Percentiles rank a stretch among this genome's conserved stretches.
phyloP scores from a whole-genome alignment of 495 filamentous ascomycete genomes.

The Cenococcum geophilum region DNA sequence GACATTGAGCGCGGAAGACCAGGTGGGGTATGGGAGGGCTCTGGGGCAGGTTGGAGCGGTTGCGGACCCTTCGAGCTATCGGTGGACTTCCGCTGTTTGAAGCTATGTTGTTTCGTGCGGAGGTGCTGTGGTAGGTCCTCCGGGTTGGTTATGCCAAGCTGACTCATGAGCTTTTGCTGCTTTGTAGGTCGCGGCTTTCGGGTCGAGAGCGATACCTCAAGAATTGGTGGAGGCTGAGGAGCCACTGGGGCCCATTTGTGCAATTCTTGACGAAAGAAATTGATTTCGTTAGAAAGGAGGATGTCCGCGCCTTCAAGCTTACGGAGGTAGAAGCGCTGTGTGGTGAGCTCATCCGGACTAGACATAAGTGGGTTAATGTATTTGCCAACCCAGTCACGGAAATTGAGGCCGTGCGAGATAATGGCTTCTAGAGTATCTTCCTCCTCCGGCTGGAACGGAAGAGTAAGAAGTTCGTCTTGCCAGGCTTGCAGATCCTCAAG shows the following conservation, averaged over 20 bases:
- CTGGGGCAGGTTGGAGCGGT: slow-evolving; percentile 18
- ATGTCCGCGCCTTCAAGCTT: slow-evolving; percentile 99
- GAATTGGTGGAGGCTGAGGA: slow-evolving; percentile 70
- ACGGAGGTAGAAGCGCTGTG: slow-evolving; percentile 92
- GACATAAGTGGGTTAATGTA: slow-evolving; percentile 75
- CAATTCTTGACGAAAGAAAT: slow-evolving; percentile 92
- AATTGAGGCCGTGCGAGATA: slow-evolving; percentile 73
- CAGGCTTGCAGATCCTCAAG: slow-evolving; percentile 84
- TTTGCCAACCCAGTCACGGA: slow-evolving; percentile 72
- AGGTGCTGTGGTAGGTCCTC: slow-evolving; percentile 81
- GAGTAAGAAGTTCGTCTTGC: slow-evolving; percentile 71
- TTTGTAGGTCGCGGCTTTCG: slow-evolving; percentile 96
- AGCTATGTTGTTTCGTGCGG: slow-evolving; percentile 53
- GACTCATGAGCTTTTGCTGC: slow-evolving; percentile 88
- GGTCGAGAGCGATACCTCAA: slow-evolving; percentile 84
- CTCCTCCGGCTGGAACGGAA: slow-evolving; percentile 97
- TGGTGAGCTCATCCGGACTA: slow-evolving; percentile 78
- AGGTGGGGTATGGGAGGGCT: slow-evolving; percentile 29
- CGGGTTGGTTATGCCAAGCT: slow-evolving; percentile 76
- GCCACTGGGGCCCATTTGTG: slow-evolving; percentile 96
- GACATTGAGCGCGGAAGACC: slow-evolving; percentile 21
- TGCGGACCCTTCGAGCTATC: slow-evolving; percentile 23
- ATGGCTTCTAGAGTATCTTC: slow-evolving; percentile 78
- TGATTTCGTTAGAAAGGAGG: slow-evolving; percentile 84
- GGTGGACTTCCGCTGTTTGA: slow-evolving; percentile 41